phyloP scores from a whole-genome alignment of 345 rosid genomes.

The Camelina laxa region DNA sequence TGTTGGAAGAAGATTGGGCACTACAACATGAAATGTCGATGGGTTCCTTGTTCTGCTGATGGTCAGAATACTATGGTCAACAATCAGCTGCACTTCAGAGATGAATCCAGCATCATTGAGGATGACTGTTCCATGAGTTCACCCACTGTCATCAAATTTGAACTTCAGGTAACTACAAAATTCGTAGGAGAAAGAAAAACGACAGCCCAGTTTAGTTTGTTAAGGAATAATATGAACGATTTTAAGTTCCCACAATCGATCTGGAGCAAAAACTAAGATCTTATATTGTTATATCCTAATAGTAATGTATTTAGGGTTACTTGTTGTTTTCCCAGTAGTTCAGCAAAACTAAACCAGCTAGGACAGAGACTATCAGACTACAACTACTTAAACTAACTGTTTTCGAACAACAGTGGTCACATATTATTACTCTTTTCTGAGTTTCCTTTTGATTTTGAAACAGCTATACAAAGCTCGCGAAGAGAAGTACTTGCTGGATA shows the following conservation, averaged over 20 bases:
- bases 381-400: slow-evolving; percentile 11
- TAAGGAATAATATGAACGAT: neutral
- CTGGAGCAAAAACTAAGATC: slow-evolving; percentile 7
- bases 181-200: neutral
- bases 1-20: slow-evolving; percentile 97
- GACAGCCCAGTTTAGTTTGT: neutral
- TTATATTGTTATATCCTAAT: neutral
- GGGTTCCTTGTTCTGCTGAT: slow-evolving; percentile 67
- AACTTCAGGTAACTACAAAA: slow-evolving; percentile 71
- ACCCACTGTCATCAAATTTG: slow-evolving; percentile 77
- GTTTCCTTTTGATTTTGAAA: slow-evolving; percentile 21
- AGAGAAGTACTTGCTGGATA: slow-evolving; percentile 87
- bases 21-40: slow-evolving; percentile 95
- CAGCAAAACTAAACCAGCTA: slow-evolving; percentile 13
- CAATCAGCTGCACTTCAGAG: slow-evolving; percentile 47
- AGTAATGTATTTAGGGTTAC: slow-evolving; percentile 16
- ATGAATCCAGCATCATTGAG: slow-evolving; percentile 71
- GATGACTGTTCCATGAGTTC: slow-evolving; percentile 51
- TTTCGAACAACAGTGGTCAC: neutral
- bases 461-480: slow-evolving; percentile 92
- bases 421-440: neutral
- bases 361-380: slow-evolving; percentile 4
- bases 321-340: slow-evolving; percentile 2
- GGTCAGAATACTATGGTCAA: slow-evolving; percentile 45
- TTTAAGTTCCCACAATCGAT: neutral